Base-by-base conservation (phyloP, 257 asterid genomes). In the Solanum stenotomum region DNA sequence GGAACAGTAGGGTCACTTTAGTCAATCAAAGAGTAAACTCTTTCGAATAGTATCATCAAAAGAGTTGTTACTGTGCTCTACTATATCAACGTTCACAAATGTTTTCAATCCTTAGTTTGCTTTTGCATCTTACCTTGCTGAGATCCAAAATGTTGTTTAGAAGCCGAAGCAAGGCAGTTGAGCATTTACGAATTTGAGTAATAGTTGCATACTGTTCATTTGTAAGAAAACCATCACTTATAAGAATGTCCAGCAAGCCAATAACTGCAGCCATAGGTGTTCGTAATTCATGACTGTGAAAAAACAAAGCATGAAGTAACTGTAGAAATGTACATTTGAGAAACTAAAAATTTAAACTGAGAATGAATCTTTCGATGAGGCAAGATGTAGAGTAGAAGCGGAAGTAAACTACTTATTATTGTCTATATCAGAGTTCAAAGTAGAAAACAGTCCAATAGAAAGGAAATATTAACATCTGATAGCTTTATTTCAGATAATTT, bases 211-310 rank as follows among this genome's bases (percentile, higher is more conserved):
- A 93, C 85, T 96, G 99, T 84, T 96, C 99, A 74, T 92, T 94
- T 31, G 95, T 94, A 74, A 96, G 98, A 87, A 93, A 92, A 85
- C 95, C 94, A 82, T 96, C 99, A 83, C 96, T 88, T 90, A 93
- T 92, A 44, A 96, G 99, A 87, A 96, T 96, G 89, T 96, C 99
- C 84, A 96, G 94, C 89, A 96, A 90, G 25, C 99, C 99, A 90
- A 96, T 96, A 84, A 96, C 99, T 42, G 99, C 98, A 88, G 99
- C 99, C 98, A 96, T 96, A 84, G 99, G 99, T 70, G 99, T 96
- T 44, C 99, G 94, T 88, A 96, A 94, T 78, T 96, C 99, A 83
- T 96, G 99, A 91, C 99, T 96, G 92, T 87, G 81, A 40, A 83
- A 89, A 49, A 7, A 70, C 88, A 78, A 83, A 7, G 88, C 29